Conservation (phyloP, 1,284 basidiomycete species). For the Fomitopsis palustris region DNA sequence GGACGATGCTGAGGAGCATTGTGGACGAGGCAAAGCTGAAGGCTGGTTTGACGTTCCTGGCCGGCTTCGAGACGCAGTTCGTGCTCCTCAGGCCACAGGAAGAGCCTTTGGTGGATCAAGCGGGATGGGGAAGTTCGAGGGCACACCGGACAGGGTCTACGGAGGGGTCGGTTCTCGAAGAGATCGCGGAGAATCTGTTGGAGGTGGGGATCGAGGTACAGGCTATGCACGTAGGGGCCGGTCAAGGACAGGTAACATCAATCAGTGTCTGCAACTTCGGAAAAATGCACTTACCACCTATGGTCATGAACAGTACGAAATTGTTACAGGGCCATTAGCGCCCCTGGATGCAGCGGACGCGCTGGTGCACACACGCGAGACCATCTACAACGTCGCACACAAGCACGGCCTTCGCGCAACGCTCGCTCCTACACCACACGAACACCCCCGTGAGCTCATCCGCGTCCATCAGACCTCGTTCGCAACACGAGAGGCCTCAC, state of each 20-base stretch:
- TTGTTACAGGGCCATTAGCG: conserved; percentile 60
- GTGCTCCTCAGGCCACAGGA: conserved; percentile 50
- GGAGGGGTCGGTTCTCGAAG: conserved; percentile 30
- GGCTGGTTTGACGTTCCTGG: conserved; percentile 48
- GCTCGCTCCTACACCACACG: conserved; percentile 53
- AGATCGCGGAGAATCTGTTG: conserved; percentile 32
- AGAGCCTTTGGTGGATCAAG: conserved; percentile 40
- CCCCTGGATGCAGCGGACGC: conserved; percentile 68
- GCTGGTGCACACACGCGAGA: conserved; percentile 62
- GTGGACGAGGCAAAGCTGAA: conserved; percentile 38
- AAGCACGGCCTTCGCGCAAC: conserved; percentile 68
- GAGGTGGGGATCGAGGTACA: conserved; percentile 34
- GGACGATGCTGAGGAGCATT: conserved; percentile 48
- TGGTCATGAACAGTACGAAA: conserved; percentile 45
- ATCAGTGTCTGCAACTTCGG: background rate
- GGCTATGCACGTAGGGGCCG: conserved; percentile 52
- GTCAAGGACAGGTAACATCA: conserved; percentile 56
- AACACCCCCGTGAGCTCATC: conserved; percentile 35
- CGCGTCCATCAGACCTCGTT: no score
- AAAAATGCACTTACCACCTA: background rate
- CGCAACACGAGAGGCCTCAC: background rate
- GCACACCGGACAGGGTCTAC: conserved; percentile 26
- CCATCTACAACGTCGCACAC: conserved; percentile 58
- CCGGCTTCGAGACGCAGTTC: conserved; percentile 70
- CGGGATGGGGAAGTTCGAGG: conserved; percentile 46